Conservation (phyloP, 208 protist genomes). For the Novymonas esmeraldas region DNA sequence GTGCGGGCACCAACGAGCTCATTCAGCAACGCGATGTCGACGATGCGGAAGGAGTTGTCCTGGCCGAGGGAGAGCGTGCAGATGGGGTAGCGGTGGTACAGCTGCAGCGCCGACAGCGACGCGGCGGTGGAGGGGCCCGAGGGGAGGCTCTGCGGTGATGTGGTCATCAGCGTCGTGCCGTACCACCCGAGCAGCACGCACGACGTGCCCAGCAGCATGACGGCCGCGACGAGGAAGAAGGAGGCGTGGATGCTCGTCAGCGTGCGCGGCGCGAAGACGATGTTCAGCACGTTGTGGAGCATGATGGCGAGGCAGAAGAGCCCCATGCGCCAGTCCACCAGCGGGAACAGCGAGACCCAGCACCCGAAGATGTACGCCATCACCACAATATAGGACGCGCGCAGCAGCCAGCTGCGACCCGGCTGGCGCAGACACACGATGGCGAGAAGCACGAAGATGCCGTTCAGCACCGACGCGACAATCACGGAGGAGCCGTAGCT, state of each 20-base stretch:
- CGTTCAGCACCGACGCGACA: slow-evolving; percentile 39
- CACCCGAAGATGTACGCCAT: slow-evolving; percentile 50
- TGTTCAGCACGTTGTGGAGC: slow-evolving; percentile 58
- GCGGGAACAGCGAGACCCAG: slow-evolving; percentile 58
- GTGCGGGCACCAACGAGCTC: slow-evolving; percentile 44
- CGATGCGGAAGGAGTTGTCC: slow-evolving; percentile 38
- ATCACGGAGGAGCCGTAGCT: slow-evolving; percentile 44
- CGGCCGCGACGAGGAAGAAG: slow-evolving; percentile 44
- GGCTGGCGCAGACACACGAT: slow-evolving; percentile 40
- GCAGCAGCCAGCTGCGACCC: slow-evolving; percentile 43
- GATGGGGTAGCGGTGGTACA: slow-evolving; percentile 76
- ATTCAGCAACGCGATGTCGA: slow-evolving; percentile 61
- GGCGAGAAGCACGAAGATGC: slow-evolving; percentile 39
- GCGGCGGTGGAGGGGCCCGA: slow-evolving; percentile 3
- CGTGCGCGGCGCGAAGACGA: slow-evolving; percentile 44
- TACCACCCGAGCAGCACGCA: slow-evolving; percentile 73
- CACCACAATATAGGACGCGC: slow-evolving; percentile 39
- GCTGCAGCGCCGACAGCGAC: slow-evolving; percentile 21
- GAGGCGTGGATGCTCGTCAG: slow-evolving; percentile 51
- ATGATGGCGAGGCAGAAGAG: slow-evolving; percentile 69
- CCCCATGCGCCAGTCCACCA: slow-evolving; percentile 52
- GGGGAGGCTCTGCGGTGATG: slow-evolving; percentile 39
- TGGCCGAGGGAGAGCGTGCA: slow-evolving; percentile 47
- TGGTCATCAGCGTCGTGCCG: slow-evolving; percentile 50
- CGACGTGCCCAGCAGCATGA: slow-evolving; percentile 46